A percentile compares a stretch with the other conserved stretches of the same genome.
Conservation (phyloP, 371 early-diverging fungal species). For the Blastocladiella emersonii region DNA sequence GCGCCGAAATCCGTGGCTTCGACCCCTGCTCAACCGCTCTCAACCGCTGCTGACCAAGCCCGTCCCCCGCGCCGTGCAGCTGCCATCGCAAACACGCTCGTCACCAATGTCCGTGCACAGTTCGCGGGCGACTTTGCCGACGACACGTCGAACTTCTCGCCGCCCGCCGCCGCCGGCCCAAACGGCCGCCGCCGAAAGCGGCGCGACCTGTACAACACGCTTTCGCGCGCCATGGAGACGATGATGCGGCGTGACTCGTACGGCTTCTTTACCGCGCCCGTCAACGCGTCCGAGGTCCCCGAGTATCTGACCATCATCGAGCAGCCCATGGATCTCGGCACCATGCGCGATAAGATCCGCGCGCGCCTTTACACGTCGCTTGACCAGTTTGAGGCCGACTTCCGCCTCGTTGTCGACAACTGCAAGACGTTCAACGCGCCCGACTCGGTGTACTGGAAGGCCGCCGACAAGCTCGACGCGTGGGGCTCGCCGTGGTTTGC, state of each 20-base stretch:
- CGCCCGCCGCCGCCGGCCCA: too few species aligned
- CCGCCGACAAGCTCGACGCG: neutral
- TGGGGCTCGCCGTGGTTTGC: neutral
- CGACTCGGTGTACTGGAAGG: constrained; percentile 47
- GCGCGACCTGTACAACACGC: neutral
- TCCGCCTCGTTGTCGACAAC: constrained; percentile 47
- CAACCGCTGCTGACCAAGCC: too few species aligned
- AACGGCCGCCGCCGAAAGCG: too few species aligned
- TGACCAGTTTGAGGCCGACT: constrained; percentile 45
- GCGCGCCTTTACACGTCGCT: constrained; percentile 27
- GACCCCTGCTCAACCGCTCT: too few species aligned
- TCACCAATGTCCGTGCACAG: too few species aligned
- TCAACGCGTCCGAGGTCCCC: constrained; percentile 54
- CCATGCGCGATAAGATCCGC: constrained; percentile 45
- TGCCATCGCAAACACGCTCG: too few species aligned
- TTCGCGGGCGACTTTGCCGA: too few species aligned
- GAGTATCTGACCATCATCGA: constrained; percentile 62
- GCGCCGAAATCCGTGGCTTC: too few species aligned
- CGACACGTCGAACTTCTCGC: too few species aligned
- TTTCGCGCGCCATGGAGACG: neutral
- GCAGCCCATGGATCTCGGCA: constrained; percentile 54
- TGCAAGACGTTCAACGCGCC: constrained; percentile 57
- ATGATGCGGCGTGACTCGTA: constrained; percentile 33
- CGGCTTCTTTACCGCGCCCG: constrained; percentile 68
- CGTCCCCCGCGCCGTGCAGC: too few species aligned